Percentiles rank a stretch among this genome's conserved stretches.
phyloP scores from a whole-genome alignment of 257 asterid species.

The Misopates orontium region DNA sequence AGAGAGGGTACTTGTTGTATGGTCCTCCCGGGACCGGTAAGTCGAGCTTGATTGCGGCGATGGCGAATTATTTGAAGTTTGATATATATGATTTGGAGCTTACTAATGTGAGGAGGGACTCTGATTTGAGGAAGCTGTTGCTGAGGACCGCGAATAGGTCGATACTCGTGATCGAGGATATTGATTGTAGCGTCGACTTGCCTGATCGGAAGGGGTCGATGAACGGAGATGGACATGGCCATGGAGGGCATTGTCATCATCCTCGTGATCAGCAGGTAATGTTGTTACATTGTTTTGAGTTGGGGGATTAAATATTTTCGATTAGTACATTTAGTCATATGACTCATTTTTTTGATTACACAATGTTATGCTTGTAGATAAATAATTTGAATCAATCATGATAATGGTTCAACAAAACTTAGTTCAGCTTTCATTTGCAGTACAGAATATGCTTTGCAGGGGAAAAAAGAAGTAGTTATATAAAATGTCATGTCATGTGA shows the following conservation, averaged over 20 bases:
- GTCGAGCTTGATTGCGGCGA: conserved; percentile 72
- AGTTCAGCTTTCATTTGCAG: too few species aligned
- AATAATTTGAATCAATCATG: background rate
- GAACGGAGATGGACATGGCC: conserved; percentile 7
- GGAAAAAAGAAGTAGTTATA: background rate
- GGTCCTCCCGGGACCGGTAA: conserved; percentile 89
- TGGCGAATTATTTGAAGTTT: conserved; percentile 68
- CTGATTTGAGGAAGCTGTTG: conserved; percentile 63
- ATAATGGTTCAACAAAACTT: background rate
- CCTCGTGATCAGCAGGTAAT: conserved; percentile 34
- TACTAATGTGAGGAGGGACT: conserved; percentile 46
- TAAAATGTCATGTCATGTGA: background rate
- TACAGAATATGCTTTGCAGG: background rate
- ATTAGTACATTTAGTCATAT: too few species aligned
- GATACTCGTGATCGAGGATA: conserved; percentile 74
- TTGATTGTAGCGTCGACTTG: conserved; percentile 62
- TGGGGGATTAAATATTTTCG: too few species aligned
- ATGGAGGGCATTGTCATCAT: conserved; percentile 17
- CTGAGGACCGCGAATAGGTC: conserved; percentile 63
- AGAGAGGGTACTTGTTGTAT: conserved; percentile 68
- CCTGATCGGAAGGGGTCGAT: conserved; percentile 39
- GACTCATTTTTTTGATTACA: background rate
- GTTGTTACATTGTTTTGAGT: background rate
- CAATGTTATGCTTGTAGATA: background rate
- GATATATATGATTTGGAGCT: conserved; percentile 76